These are phyloP conservation scores for Penicillium hesseltinei DNA, from an alignment of 2,329 filamentous ascomycete genomes.

Conservation along the genomic window DNA sequence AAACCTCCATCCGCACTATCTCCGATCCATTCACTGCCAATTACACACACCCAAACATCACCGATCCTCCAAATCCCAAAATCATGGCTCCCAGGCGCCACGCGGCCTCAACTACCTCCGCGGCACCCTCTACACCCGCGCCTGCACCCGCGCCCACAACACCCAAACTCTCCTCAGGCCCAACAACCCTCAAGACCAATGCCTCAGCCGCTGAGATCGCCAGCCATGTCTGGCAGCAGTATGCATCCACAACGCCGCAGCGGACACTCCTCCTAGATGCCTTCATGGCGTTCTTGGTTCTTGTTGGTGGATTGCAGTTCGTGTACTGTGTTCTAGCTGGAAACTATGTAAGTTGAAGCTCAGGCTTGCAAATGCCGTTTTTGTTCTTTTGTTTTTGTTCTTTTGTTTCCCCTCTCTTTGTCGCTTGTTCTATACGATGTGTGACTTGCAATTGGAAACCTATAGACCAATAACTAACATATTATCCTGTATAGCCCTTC, in stretches of 20 bases:
- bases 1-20: not conserved
- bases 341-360: constrained; percentile 73
- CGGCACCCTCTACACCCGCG: constrained; percentile 21
- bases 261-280: constrained; percentile 87
- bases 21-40: not conserved
- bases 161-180: constrained; percentile 34
- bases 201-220: constrained; percentile 58
- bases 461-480: not conserved
- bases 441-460: not conserved
- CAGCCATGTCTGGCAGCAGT: constrained; percentile 71
- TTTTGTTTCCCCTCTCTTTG: not conserved
- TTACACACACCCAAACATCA: constrained; percentile 29
- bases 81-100: constrained; percentile 31
- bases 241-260: constrained; percentile 78
- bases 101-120: constrained; percentile 31
- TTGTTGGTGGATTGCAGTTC: constrained; percentile 88
- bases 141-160: constrained; percentile 18
- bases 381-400: not conserved
- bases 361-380: not conserved
- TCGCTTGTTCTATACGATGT: not conserved
- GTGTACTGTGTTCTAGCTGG: constrained; percentile 86
- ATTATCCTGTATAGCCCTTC: constrained; percentile 67
- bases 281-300: constrained; percentile 84
- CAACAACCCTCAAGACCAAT: constrained; percentile 39
- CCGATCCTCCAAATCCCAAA: constrained; percentile 17